Percentiles rank a stretch among this genome's conserved stretches.
Evolutionary conservation across 768 basidiomycete species (phyloP).

Genomic region (Stropharia rugosoannulata): DNA sequence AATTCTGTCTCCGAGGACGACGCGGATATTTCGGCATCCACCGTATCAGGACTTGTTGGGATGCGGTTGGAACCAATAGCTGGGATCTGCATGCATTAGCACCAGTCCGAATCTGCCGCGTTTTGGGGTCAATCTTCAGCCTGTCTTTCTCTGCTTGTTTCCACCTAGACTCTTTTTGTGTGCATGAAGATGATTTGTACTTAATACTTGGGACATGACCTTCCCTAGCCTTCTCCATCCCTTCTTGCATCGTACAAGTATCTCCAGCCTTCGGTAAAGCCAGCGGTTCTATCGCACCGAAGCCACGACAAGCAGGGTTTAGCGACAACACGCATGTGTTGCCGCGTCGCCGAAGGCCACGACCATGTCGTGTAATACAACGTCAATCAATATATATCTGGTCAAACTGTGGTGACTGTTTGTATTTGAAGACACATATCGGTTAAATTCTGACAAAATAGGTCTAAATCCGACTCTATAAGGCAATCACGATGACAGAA

Average conservation of each 20-base stretch:
- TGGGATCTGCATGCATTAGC: not conserved
- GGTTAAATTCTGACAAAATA: conserved; percentile 14
- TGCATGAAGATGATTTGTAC: not conserved
- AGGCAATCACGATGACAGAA: conserved; percentile 13
- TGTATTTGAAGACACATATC: conserved; percentile 17
- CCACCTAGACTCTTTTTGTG: too few species aligned
- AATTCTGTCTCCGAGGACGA: conserved; percentile 17
- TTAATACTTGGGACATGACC: not conserved
- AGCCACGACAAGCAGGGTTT: conserved; percentile 4
- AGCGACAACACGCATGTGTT: not conserved
- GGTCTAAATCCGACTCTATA: conserved; percentile 18
- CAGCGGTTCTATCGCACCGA: conserved; percentile 5
- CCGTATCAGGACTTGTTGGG: conserved; percentile 5
- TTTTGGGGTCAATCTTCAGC: not conserved
- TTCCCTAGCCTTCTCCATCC: not conserved
- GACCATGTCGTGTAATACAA: conserved; percentile 7
- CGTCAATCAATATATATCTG: conserved; percentile 14
- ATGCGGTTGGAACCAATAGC: not conserved
- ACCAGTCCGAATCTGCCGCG: conserved; percentile 4
- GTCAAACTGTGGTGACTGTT: conserved; percentile 16
- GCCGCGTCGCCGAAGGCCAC: not conserved
- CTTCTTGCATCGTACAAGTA: not conserved
- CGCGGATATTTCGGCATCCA: conserved; percentile 12
- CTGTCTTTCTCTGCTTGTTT: not conserved
- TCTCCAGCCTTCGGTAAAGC: not conserved